Percentiles rank a stretch among this genome's conserved stretches.
These are phyloP conservation scores for Phascolomyces articulosus DNA, from an alignment of 371 early-diverging fungal genomes.

Conservation along the genomic window DNA sequence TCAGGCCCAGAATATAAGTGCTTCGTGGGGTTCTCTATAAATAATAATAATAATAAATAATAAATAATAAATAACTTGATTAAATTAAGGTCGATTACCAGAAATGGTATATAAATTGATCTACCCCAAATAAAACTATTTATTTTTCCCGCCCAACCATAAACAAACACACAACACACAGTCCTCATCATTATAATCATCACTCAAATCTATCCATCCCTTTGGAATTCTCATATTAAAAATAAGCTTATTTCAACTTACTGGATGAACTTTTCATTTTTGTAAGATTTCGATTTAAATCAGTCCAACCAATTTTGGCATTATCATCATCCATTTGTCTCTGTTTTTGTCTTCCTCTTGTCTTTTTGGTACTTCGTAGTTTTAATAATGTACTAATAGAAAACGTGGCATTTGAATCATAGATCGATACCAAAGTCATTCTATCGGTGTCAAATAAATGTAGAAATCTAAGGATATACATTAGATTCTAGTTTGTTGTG, in stretches of 20 bases:
- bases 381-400: slow-evolving; percentile 32
- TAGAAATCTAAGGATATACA: slow-evolving; percentile 15
- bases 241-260: slow-evolving; percentile 12
- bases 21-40: slow-evolving; percentile 32
- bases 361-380: slow-evolving; percentile 22
- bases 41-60: no score
- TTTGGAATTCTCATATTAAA: no score
- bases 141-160: background rate
- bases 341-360: slow-evolving; percentile 36
- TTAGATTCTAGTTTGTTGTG: no score
- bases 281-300: slow-evolving; percentile 31
- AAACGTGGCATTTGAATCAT: slow-evolving; percentile 34
- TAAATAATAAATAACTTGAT: no score
- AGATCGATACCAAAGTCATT: slow-evolving; percentile 19
- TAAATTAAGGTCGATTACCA: background rate
- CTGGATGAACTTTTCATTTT: slow-evolving; percentile 23
- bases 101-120: no score
- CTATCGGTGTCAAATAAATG: slow-evolving; percentile 36
- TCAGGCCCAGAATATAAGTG: slow-evolving; percentile 37
- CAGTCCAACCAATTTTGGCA: slow-evolving; percentile 26
- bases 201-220: background rate
- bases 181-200: no score
- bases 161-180: no score
- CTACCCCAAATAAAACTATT: background rate
- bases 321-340: slow-evolving; percentile 37